A percentile compares a stretch with the other conserved stretches of the same genome.
phyloP scores from a whole-genome alignment of 495 filamentous ascomycete genomes.

The Hypoxylon subgilvum region DNA sequence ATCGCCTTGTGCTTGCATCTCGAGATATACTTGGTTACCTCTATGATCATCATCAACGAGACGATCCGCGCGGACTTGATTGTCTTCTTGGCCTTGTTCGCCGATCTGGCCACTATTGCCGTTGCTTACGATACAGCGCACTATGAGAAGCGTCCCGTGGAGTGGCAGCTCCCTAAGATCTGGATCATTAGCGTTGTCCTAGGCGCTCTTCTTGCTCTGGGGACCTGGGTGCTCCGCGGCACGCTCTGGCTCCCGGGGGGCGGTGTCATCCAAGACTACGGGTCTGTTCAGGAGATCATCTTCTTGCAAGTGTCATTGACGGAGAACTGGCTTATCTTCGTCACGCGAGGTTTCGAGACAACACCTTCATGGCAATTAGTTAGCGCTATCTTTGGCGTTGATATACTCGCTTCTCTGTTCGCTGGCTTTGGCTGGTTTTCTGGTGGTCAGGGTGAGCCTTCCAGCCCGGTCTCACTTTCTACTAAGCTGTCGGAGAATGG shows the following conservation, averaged over 20 bases:
- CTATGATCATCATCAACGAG: slow-evolving; percentile 82
- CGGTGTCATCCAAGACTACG: slow-evolving; percentile 84
- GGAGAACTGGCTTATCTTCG: slow-evolving; percentile 95
- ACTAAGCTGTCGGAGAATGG: slow-evolving; percentile 61
- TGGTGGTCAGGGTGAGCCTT: slow-evolving; percentile 43
- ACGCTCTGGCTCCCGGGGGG: slow-evolving; percentile 72
- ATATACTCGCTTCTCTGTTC: slow-evolving; percentile 81
- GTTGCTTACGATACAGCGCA: slow-evolving; percentile 92
- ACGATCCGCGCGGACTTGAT: slow-evolving; percentile 81
- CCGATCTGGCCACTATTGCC: slow-evolving; percentile 85
- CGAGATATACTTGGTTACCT: slow-evolving; percentile 83
- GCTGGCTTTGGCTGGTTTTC: slow-evolving; percentile 78
- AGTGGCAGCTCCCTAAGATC: slow-evolving; percentile 88
- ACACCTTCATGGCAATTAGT: slow-evolving; percentile 80
- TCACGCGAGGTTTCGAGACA: slow-evolving; percentile 82
- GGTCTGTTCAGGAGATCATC: slow-evolving; percentile 77
- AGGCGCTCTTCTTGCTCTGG: slow-evolving; percentile 75
- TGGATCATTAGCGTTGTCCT: slow-evolving; percentile 87
- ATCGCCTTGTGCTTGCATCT: slow-evolving; percentile 88
- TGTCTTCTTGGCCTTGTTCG: slow-evolving; percentile 90
- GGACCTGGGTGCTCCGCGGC: slow-evolving; percentile 79
- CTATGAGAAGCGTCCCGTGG: slow-evolving; percentile 80
- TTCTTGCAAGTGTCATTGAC: slow-evolving; percentile 88
- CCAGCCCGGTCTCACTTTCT: slow-evolving; percentile 29
- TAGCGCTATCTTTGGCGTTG: slow-evolving; percentile 76